Base-by-base conservation (phyloP, 1,284 basidiomycete species). In the Sporisorium reilianum region DNA sequence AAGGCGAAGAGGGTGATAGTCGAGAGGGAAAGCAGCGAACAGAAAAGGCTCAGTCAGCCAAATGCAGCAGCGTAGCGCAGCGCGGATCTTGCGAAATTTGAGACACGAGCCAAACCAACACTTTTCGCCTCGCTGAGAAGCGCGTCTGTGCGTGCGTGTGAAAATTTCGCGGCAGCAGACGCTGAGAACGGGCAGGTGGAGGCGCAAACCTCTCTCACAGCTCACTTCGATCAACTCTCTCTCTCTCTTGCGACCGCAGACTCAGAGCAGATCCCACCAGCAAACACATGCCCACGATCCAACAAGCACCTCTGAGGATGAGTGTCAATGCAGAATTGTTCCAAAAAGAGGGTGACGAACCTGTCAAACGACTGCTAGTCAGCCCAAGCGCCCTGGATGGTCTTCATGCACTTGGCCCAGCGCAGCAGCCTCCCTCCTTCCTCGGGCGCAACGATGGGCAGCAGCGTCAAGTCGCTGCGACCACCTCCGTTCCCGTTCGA, bases 311-410 rank as follows among this genome's bases (percentile, higher is more conserved):
- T n/a, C n/a, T n/a, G n/a, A n/a, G n/a, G n/a, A n/a, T n/a, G n/a
- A n/a, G n/a, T n/a, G n/a, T n/a, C n/a, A n/a, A n/a, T n/a, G 28
- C 28, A 30, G 22, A 23, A 22, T 42, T 20, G 22, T 42, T 42
- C n/a, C 41, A 22, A 20, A 22, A 18, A 26, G 25, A 45, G 25
- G 23, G 10, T 18, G 1, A 7, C 8, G 41, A 42, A 3, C 18
- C n/a, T 5, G 7, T 2, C 16, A 46, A 30, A 34, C 9, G 50
- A 34, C 10, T 9, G 34, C n/a, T 42, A 72, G 41, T 77, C 66
- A 10, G 66, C 63, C 94, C 95, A 97, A 73, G 90, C 91, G 5
- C 92, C 92, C 50, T 92, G 91, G 53, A 97, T 92, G 75, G 89
- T 90, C 67, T 88, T 88, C 44, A 94, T 89, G 16, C 90, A 89